phyloP scores from a whole-genome alignment of 1,284 basidiomycete genomes.

The Leccinum fuscescens region DNA sequence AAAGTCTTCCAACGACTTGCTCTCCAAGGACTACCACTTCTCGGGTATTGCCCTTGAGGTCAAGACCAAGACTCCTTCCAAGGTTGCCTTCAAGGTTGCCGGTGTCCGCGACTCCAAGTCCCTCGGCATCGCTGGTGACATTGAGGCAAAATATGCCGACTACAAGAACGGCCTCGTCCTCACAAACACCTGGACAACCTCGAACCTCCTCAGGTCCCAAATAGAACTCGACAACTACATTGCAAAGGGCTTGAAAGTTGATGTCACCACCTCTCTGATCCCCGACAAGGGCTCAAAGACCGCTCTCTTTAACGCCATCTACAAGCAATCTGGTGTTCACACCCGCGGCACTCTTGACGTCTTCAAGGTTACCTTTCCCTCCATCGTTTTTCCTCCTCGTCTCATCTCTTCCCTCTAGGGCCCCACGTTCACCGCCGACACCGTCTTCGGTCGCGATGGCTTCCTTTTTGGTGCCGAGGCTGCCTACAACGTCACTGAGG shows the following conservation, averaged over 20 bases:
- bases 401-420: slow-evolving; percentile 52
- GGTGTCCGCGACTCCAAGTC: slow-evolving; percentile 77
- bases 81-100: slow-evolving; percentile 85
- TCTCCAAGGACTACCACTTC: slow-evolving; percentile 93
- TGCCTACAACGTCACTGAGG: slow-evolving; percentile 94
- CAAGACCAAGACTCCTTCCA: slow-evolving; percentile 93
- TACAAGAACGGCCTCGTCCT: slow-evolving; percentile 86
- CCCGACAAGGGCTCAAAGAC: slow-evolving; percentile 86
- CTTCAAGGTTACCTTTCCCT: slow-evolving; percentile 72
- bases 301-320: slow-evolving; percentile 80
- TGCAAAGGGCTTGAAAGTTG: slow-evolving; percentile 96
- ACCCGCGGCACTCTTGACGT: slow-evolving; percentile 89
- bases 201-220: slow-evolving; percentile 88
- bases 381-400: not conserved
- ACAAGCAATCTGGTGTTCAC: slow-evolving; percentile 98
- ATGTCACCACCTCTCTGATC: slow-evolving; percentile 81
- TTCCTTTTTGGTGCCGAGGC: slow-evolving; percentile 97
- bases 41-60: slow-evolving; percentile 79
- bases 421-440: slow-evolving; percentile 94
- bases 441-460: slow-evolving; percentile 94
- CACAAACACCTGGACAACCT: slow-evolving; percentile 94
- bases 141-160: slow-evolving; percentile 91
- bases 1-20: slow-evolving; percentile 94
- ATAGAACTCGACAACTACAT: slow-evolving; percentile 98
- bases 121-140: slow-evolving; percentile 75